Conservation (phyloP, 208 protist species). For the Trypanosomatidae sp. region DNA sequence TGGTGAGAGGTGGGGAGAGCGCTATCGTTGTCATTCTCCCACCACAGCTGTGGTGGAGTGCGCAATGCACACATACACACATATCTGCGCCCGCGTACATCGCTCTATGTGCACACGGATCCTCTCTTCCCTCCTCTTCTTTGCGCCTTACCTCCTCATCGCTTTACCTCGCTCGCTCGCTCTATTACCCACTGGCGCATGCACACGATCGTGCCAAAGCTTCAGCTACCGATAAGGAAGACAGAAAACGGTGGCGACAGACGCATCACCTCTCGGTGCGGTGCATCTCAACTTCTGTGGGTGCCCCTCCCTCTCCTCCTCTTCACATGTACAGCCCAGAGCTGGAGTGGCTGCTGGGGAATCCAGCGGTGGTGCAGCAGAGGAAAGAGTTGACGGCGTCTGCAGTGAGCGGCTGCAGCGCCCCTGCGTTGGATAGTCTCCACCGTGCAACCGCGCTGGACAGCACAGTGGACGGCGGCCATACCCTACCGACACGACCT, state of each 20-base stretch:
- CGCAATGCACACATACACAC: not conserved
- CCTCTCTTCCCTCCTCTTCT: not conserved
- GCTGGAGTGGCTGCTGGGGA: slow-evolving; percentile 17
- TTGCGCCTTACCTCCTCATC: not conserved
- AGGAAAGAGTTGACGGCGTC: not conserved
- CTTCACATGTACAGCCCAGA: slow-evolving; percentile 20
- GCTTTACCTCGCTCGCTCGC: not conserved
- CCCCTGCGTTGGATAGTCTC: not conserved
- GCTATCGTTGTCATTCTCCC: not conserved
- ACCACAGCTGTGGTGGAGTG: not conserved
- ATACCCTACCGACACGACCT: not conserved
- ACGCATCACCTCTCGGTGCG: not conserved
- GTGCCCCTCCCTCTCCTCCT: not conserved
- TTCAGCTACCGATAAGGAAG: not conserved
- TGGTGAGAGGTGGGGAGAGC: not conserved
- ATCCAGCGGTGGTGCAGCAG: not conserved
- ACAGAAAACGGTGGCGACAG: not conserved
- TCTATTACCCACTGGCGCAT: not conserved
- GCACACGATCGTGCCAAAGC: not conserved
- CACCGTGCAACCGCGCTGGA: not conserved
- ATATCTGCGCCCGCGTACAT: not conserved
- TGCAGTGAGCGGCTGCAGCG: not conserved
- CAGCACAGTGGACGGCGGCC: not conserved
- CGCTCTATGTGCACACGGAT: not conserved
- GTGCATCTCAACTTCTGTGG: not conserved